Conservation (phyloP, 495 filamentous ascomycete genomes). For the Rhizodiscina lignyota region DNA sequence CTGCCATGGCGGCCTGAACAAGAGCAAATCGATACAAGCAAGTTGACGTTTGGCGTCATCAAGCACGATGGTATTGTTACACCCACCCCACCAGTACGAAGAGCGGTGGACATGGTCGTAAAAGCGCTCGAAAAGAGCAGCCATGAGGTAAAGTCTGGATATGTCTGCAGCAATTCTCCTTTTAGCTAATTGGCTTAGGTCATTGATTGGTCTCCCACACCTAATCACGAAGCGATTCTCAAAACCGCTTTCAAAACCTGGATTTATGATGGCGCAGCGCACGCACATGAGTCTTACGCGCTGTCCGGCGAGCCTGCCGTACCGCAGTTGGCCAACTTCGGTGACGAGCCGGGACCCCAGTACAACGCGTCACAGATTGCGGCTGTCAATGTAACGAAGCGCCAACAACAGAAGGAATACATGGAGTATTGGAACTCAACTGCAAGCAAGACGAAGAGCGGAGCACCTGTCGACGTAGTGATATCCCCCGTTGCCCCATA, state of each 20-base stretch:
- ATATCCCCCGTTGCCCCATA: slow-evolving; percentile 41
- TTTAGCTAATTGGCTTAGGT: slow-evolving; percentile 16
- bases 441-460: slow-evolving; percentile 32
- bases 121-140: slow-evolving; percentile 33
- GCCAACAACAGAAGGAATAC: slow-evolving; percentile 44
- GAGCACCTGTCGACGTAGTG: slow-evolving; percentile 40
- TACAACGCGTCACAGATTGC: slow-evolving; percentile 31
- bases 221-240: slow-evolving; percentile 26
- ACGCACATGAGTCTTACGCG: slow-evolving; percentile 28
- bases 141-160: slow-evolving; percentile 24
- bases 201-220: slow-evolving; percentile 41
- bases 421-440: slow-evolving; percentile 58
- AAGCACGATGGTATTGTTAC: slow-evolving; percentile 30
- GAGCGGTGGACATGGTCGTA: slow-evolving; percentile 36
- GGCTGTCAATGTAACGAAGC: slow-evolving; percentile 36
- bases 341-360: slow-evolving; percentile 18
- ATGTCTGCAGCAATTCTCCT: background rate
- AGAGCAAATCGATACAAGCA: slow-evolving; percentile 26
- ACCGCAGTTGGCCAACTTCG: slow-evolving; percentile 24
- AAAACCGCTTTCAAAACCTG: too few species aligned
- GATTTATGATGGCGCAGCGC: slow-evolving; percentile 31
- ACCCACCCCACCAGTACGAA: slow-evolving; percentile 35
- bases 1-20: slow-evolving; percentile 45
- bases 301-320: slow-evolving; percentile 38
- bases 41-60: slow-evolving; percentile 36